Evolutionary conservation across 106 monocot genomes (phyloP).

Genomic region (Phalaenopsis equestris): DNA sequence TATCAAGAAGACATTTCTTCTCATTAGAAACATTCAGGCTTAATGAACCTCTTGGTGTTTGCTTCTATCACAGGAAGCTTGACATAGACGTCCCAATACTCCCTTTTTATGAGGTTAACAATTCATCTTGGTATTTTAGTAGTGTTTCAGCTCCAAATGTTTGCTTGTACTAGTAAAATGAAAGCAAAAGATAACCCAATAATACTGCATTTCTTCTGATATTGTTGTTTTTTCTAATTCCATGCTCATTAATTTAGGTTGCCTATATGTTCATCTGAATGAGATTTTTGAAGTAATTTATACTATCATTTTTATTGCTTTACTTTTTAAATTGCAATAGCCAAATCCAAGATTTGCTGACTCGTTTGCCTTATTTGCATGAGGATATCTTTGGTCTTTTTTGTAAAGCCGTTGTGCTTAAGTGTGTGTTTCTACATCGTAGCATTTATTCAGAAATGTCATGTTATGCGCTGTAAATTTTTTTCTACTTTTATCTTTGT

Average conservation of each 20-base stretch:
- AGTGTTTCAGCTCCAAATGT: too few relatives aligned
- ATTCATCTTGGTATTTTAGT: too few relatives aligned
- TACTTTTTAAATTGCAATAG: not conserved
- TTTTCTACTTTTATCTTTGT: not conserved
- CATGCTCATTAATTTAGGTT: not conserved
- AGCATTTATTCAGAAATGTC: slow-evolving; percentile 2
- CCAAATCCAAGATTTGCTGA: not conserved
- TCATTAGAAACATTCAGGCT: too few relatives aligned
- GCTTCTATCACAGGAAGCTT: too few relatives aligned
- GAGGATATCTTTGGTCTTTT: not conserved
- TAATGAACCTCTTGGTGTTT: too few relatives aligned
- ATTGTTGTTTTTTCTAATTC: not conserved
- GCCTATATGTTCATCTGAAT: not conserved
- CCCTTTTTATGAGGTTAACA: too few relatives aligned
- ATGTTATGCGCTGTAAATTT: not conserved
- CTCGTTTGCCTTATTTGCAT: not conserved
- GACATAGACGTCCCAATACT: too few relatives aligned
- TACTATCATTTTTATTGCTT: not conserved
- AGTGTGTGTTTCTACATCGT: not conserved
- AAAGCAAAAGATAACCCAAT: not conserved
- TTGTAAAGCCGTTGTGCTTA: not conserved
- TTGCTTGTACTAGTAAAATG: slow-evolving; percentile 1
- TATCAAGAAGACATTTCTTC: too few relatives aligned
- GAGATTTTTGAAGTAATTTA: not conserved
- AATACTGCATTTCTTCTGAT: not conserved